Evolutionary conservation across 2,329 filamentous ascomycete species (phyloP).

Genomic region (Akanthomyces dipterigenus): DNA sequence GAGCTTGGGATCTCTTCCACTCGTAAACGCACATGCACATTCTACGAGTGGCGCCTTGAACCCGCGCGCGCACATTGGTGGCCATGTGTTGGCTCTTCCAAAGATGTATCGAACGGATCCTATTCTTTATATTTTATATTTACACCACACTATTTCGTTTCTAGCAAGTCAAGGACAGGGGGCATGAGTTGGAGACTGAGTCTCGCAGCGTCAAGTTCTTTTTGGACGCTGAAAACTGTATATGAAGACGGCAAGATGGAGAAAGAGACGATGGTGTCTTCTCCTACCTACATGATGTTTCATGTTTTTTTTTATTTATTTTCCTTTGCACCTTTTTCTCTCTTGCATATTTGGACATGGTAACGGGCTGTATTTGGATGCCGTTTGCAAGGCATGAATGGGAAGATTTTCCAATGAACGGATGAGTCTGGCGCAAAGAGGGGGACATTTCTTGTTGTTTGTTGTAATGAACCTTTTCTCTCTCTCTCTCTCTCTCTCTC

Average conservation of each 20-base stretch:
- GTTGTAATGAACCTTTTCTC: no score
- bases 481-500: no score
- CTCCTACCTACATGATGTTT: not conserved
- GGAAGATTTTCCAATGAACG: not conserved
- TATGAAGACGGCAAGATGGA: not conserved
- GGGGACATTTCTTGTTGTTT: not conserved
- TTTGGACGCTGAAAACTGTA: not conserved
- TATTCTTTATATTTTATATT: constrained; percentile 5
- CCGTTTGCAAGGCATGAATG: not conserved
- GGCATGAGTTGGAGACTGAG: not conserved
- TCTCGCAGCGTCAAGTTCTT: not conserved
- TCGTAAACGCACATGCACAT: constrained; percentile 48
- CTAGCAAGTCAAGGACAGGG: not conserved
- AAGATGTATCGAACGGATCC: constrained; percentile 4
- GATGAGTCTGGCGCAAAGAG: constrained; percentile 6
- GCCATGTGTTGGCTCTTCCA: constrained; percentile 12
- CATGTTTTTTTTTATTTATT: not conserved
- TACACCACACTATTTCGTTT: not conserved
- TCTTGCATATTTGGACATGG: not conserved
- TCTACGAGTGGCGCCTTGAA: constrained; percentile 15
- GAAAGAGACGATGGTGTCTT: not conserved
- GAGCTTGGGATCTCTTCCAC: constrained; percentile 96
- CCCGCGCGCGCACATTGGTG: not conserved
- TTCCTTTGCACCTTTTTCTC: no score
- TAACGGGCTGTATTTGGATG: not conserved